Evolutionary conservation across 805 yeast species (phyloP).

Genomic region (Yamadazyma tumulicola): DNA sequence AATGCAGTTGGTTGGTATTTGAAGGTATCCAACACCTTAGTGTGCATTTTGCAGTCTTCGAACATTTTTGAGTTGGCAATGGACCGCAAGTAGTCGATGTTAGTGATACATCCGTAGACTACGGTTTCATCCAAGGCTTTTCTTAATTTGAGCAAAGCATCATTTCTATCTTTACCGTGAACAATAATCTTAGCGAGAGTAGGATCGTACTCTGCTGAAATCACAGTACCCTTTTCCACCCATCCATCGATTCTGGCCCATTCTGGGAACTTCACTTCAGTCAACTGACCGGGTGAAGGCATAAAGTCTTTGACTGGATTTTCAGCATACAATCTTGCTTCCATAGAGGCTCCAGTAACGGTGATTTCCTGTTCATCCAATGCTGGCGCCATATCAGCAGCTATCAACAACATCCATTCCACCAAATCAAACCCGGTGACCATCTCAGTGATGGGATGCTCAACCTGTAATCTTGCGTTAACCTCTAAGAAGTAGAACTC

Average conservation of each 20-base stretch:
- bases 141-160: slow-evolving; percentile 74
- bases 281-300: slow-evolving; percentile 95
- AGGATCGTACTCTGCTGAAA: slow-evolving; percentile 94
- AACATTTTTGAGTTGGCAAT: slow-evolving; percentile 85
- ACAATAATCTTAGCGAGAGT: slow-evolving; percentile 95
- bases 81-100: slow-evolving; percentile 83
- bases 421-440: slow-evolving; percentile 93
- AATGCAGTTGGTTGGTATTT: slow-evolving; percentile 79
- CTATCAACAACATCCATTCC: slow-evolving; percentile 94
- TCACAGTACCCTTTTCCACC: slow-evolving; percentile 82
- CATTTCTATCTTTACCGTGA: slow-evolving; percentile 84
- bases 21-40: slow-evolving; percentile 81
- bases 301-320: slow-evolving; percentile 92
- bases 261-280: slow-evolving; percentile 78
- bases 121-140: slow-evolving; percentile 83
- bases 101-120: slow-evolving; percentile 84
- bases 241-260: slow-evolving; percentile 96
- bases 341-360: slow-evolving; percentile 89
- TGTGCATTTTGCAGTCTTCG: slow-evolving; percentile 75
- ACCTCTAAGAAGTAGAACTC: slow-evolving; percentile 95
- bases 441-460: slow-evolving; percentile 95
- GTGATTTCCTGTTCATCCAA: slow-evolving; percentile 51
- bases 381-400: slow-evolving; percentile 85
- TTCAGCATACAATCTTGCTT: slow-evolving; percentile 94
- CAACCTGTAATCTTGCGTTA: slow-evolving; percentile 94